phyloP scores from a whole-genome alignment of 1,284 basidiomycete genomes.

The Tremellales sp. region DNA sequence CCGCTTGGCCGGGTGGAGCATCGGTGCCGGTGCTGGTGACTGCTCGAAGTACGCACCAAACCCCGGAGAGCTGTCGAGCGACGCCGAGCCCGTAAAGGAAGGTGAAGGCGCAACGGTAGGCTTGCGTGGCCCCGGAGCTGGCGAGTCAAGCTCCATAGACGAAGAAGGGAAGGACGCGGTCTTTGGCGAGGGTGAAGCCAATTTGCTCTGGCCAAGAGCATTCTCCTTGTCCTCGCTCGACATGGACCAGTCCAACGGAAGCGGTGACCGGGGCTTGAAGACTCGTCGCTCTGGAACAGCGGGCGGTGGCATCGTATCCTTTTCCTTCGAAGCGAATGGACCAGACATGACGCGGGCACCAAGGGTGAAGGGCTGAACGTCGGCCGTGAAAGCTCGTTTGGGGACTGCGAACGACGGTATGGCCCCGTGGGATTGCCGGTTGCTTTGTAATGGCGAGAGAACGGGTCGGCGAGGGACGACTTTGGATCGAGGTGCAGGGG shows the following conservation, averaged over 20 bases:
- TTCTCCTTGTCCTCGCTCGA: conserved; percentile 21
- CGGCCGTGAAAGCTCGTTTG: conserved; percentile 34
- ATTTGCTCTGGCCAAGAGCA: conserved; percentile 19
- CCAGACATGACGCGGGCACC: conserved; percentile 12
- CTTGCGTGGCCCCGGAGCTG: conserved; percentile 10
- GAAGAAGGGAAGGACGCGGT: conserved; percentile 2
- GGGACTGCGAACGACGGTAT: not conserved
- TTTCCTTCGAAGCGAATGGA: conserved; percentile 11
- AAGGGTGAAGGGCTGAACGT: conserved; percentile 34
- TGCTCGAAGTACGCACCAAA: conserved; percentile 46
- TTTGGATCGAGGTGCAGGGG: conserved; percentile 11
- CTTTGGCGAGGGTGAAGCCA: conserved; percentile 9
- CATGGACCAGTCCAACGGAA: conserved; percentile 38
- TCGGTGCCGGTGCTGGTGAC: conserved; percentile 32
- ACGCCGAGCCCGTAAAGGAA: conserved; percentile 16
- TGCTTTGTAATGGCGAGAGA: conserved; percentile 22
- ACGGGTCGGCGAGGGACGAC: conserved; percentile 28
- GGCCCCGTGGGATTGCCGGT: not conserved
- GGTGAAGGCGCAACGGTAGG: conserved; percentile 18
- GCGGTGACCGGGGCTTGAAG: conserved; percentile 12
- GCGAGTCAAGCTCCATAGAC: conserved; percentile 44
- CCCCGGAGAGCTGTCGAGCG: conserved; percentile 32
- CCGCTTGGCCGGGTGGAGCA: conserved; percentile 28
- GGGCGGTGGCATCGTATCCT: conserved; percentile 40
- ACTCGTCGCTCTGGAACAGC: conserved; percentile 25